Base-by-base conservation (phyloP, 2,329 filamentous ascomycete species). In the Exophiala mesophila region DNA sequence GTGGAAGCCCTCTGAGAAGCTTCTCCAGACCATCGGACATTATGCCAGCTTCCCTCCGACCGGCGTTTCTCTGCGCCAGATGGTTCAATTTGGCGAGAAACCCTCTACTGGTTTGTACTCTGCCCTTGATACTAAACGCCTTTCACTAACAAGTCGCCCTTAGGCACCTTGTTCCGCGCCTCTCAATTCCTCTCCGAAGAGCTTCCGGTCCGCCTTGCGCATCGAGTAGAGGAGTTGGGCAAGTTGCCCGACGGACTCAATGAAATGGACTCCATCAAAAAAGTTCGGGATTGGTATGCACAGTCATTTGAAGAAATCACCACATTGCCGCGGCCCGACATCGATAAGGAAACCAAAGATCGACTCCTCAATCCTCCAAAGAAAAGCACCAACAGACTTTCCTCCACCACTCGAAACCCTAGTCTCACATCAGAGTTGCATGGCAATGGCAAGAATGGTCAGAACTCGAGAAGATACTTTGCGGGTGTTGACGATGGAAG, bases 281-380 rank as follows among this genome's bases (percentile, higher is more conserved):
- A 83, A 60, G 92, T 98, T 55, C 85, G 89, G 64, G 89, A 97
- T 61, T 98, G 92, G 92, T 98, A 98, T 66, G 92, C 90, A 52
- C 92, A 98, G 71, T 98, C 92, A 38, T 98, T 98, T 61, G 92
- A 98, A 88, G 92, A 98, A 76, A 94, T 98, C 65, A 96, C 89
- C 54, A 81, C 78, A 42, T 74, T 98, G 4, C 79, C 85, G 47
- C 80, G 86, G 59, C 92, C 92, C 43, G 75, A 77, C 40, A 76
- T 97, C 26, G 77, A 77, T 46, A 76, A 76, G 59, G 85, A 94
- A 55, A 76, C 94, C 50, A 82, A 83, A 61, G 80, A 88, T 55
- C 78, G 87, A 37, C 74, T 97, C n/a, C 72, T 90, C 31, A 65
- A 63, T 41, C 64, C 66, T 21, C 63, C 64, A 42, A 69, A 66